Conservation (phyloP, 768 basidiomycete species). For the Udeniomyces megalosporus region DNA sequence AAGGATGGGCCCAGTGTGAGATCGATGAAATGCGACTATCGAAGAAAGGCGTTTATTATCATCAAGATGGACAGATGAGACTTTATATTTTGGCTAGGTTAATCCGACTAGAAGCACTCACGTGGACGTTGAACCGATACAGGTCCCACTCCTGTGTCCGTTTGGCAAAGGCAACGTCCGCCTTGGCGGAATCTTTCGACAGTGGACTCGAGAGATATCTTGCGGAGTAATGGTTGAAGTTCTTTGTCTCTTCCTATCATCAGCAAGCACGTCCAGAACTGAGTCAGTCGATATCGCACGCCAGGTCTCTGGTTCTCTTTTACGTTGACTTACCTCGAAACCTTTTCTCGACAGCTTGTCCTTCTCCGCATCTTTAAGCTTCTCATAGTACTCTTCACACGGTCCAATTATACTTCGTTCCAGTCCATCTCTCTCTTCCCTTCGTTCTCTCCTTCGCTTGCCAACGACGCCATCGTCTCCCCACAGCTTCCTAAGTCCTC, state of each 20-base stretch:
- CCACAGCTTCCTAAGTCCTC: neutral
- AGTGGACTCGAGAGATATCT: conserved; percentile 2
- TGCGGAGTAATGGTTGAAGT: neutral
- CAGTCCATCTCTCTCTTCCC: conserved; percentile 8
- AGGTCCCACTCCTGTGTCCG: conserved; percentile 6
- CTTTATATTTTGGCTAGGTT: too few species aligned
- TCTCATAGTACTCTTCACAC: neutral
- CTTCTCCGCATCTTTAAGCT: conserved; percentile 7
- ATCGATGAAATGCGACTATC: conserved; percentile 4
- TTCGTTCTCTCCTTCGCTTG: neutral
- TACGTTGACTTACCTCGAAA: conserved; percentile 7
- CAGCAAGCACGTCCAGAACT: neutral
- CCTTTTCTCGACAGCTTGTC: conserved; percentile 3
- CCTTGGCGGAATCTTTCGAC: neutral
- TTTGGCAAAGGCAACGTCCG: neutral
- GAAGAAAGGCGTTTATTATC: too few species aligned
- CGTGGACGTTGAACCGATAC: conserved; percentile 6
- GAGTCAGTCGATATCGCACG: neutral
- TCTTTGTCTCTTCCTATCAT: conserved; percentile 9
- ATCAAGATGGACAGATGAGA: too few species aligned
- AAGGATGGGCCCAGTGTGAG: conserved; percentile 9
- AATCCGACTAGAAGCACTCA: too few species aligned
- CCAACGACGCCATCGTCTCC: conserved; percentile 3
- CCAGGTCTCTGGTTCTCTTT: too few species aligned
- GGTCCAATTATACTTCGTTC: conserved; percentile 5